Conservation (phyloP, 2,329 filamentous ascomycete species). For the Trichoderma sp. region DNA sequence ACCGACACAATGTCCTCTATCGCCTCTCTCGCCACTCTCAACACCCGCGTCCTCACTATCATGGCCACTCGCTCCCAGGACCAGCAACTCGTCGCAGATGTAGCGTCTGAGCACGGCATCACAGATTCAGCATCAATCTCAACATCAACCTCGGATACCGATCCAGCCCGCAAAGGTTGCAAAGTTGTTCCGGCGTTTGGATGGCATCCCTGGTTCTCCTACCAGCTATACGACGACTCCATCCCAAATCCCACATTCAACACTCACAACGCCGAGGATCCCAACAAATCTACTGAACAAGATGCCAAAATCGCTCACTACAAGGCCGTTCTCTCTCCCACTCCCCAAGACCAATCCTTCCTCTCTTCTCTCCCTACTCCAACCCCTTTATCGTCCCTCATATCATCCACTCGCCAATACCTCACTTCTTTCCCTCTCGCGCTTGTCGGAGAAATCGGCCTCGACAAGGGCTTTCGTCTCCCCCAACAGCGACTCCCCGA, state of each 20-base stretch:
- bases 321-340: constrained; percentile 60
- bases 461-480: constrained; percentile 75
- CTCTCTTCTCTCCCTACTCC: constrained; percentile 57
- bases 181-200: constrained; percentile 68
- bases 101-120: constrained; percentile 58
- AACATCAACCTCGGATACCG: background rate
- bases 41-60: constrained; percentile 62
- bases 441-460: constrained; percentile 72
- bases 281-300: background rate
- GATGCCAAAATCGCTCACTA: constrained; percentile 59
- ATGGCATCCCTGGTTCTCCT: constrained; percentile 85
- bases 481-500: constrained; percentile 56
- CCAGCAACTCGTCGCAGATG: constrained; percentile 66
- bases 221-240: constrained; percentile 68
- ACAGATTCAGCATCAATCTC: background rate
- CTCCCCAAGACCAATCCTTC: constrained; percentile 43
- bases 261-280: constrained; percentile 24
- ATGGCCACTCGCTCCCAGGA: constrained; percentile 78
- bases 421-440: constrained; percentile 60
- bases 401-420: constrained; percentile 53
- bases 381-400: constrained; percentile 55
- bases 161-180: background rate
- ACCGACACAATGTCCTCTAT: constrained; percentile 71
- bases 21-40: constrained; percentile 60
- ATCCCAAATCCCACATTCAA: constrained; percentile 39